phyloP scores from a whole-genome alignment of 495 filamentous ascomycete species.

The Parathielavia hyrcaniae region DNA sequence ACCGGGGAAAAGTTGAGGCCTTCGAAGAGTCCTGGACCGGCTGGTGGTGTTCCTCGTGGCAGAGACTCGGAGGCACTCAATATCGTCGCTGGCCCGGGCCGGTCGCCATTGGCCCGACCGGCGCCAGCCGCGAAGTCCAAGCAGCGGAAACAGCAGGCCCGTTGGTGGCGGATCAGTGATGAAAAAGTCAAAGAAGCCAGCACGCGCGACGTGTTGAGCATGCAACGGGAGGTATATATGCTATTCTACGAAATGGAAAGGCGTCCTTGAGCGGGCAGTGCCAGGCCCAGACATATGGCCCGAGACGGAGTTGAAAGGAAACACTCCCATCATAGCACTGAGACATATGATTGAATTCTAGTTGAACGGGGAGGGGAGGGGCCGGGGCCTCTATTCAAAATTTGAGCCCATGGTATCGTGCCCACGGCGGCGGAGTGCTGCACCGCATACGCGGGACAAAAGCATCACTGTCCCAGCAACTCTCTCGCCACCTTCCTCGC shows the following conservation, averaged over 20 bases:
- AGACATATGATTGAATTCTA: too few species aligned
- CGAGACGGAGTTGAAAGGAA: too few species aligned
- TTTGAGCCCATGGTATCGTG: too few species aligned
- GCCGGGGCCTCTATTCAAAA: too few species aligned
- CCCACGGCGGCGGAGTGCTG: too few species aligned
- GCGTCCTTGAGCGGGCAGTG: neutral
- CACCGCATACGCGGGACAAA: too few species aligned
- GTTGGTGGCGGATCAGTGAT: conserved; percentile 98
- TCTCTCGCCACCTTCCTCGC: conserved; percentile 34
- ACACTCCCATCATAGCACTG: too few species aligned
- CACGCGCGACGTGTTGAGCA: conserved; percentile 80
- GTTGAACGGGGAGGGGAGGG: too few species aligned
- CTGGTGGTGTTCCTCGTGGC: conserved; percentile 11
- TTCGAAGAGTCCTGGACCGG: neutral
- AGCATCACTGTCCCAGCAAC: conserved; percentile 39
- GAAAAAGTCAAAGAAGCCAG: conserved; percentile 93
- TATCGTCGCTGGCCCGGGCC: neutral
- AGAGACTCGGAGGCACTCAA: conserved; percentile 29
- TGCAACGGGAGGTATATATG: conserved; percentile 94
- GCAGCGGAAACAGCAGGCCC: conserved; percentile 56
- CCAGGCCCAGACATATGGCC: neutral
- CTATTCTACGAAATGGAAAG: conserved; percentile 85
- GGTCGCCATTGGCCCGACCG: neutral
- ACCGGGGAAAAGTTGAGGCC: neutral
- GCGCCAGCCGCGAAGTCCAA: conserved; percentile 34